Evolutionary conservation across 2,329 filamentous ascomycete species (phyloP).

Genomic region (Pestalotiopsis sp.): DNA sequence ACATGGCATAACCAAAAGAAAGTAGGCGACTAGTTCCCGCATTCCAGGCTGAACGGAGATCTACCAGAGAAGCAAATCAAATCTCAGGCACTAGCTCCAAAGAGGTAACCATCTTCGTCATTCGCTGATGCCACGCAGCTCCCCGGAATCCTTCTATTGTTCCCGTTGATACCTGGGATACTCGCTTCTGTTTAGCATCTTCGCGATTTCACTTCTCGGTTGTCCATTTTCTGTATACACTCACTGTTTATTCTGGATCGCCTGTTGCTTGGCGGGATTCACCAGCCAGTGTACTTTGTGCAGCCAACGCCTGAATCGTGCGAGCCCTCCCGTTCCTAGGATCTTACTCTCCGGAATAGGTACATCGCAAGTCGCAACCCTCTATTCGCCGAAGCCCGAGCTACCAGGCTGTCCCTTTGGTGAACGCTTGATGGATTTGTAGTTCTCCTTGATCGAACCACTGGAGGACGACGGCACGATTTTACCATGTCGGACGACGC

Average conservation of each 20-base stretch:
- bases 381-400: not conserved
- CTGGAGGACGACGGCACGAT: not conserved
- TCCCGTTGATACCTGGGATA: not conserved
- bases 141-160: not conserved
- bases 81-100: not conserved
- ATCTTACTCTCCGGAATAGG: not conserved
- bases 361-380: not conserved
- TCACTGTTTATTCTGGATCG: no score
- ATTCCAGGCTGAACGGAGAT: not conserved
- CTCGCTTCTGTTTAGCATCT: not conserved
- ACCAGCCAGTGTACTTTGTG: no score
- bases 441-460: not conserved
- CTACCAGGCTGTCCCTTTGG: not conserved
- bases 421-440: not conserved
- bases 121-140: constrained; percentile 13
- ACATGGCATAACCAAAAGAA: not conserved
- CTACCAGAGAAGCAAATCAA: not conserved
- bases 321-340: not conserved
- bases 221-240: not conserved
- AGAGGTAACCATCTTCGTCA: constrained; percentile 1
- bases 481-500: constrained; percentile 45
- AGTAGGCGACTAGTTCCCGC: not conserved
- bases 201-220: not conserved
- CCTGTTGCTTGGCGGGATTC: no score
- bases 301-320: not conserved